A percentile compares a stretch with the other conserved stretches of the same genome.
Conservation (phyloP, 768 basidiomycete species). For the Suillus cothurnatus region DNA sequence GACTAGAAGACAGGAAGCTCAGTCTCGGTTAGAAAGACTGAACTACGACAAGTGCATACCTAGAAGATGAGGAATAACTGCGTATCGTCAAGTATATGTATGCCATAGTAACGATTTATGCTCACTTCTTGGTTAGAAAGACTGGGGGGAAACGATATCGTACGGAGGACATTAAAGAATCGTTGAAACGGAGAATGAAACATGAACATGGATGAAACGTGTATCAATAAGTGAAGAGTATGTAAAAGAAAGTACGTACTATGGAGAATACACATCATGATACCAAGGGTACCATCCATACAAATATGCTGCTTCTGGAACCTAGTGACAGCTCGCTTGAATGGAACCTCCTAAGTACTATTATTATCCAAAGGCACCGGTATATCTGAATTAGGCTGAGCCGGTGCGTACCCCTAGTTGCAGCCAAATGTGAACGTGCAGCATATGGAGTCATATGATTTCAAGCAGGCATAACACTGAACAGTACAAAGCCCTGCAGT, state of each 20-base stretch:
- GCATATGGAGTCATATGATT: neutral
- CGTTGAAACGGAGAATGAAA: neutral
- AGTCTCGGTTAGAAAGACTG: no score
- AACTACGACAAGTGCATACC: no score
- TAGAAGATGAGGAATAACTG: no score
- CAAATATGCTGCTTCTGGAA: neutral
- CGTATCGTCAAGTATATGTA: neutral
- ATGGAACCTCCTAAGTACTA: neutral
- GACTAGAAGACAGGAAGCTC: no score
- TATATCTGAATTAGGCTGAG: neutral
- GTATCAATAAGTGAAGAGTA: neutral
- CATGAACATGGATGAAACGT: neutral
- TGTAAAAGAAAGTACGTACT: neutral
- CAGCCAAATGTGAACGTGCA: neutral
- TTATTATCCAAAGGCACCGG: neutral
- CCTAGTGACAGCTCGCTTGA: neutral
- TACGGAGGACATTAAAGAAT: neutral
- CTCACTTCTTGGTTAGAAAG: neutral
- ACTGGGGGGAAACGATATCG: neutral
- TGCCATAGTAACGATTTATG: neutral
- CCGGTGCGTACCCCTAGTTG: neutral
- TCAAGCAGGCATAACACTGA: neutral
- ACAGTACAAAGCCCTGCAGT: neutral
- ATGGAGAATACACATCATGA: no score
- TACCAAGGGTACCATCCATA: neutral